Percentiles rank a stretch among this genome's conserved stretches.
phyloP scores from a whole-genome alignment of 164 flowering plant genomes.

The Protea cynaroides region DNA sequence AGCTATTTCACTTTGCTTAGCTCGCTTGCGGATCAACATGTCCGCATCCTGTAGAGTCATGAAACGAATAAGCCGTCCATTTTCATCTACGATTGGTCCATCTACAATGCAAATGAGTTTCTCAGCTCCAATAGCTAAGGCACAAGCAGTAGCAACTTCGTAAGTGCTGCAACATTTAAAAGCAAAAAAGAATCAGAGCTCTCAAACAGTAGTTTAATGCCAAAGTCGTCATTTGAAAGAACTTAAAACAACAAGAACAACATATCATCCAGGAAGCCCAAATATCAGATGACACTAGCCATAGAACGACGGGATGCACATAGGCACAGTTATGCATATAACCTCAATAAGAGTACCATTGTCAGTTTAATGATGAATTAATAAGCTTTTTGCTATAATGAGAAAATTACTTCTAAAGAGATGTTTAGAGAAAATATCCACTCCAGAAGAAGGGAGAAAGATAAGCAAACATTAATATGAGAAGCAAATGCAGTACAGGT shows the following conservation, averaged over 20 bases:
- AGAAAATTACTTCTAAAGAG: neutral
- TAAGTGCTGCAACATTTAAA: constrained; percentile 63
- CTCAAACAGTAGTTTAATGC: neutral
- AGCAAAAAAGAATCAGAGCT: constrained; percentile 1
- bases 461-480: too few species aligned
- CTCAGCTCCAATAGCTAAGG: constrained; percentile 91
- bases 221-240: neutral
- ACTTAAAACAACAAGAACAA: constrained; percentile 1
- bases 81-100: constrained; percentile 87
- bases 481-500: too few species aligned
- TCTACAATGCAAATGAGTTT: constrained; percentile 92
- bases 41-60: constrained; percentile 90
- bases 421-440: neutral
- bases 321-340: neutral
- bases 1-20: constrained; percentile 87
- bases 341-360: neutral
- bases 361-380: too few species aligned
- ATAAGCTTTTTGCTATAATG: too few species aligned
- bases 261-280: neutral
- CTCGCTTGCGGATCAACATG: constrained; percentile 64
- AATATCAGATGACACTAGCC: neutral
- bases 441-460: too few species aligned
- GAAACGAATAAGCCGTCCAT: constrained; percentile 67
- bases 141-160: constrained; percentile 99
- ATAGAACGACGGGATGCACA: neutral